Conservation (phyloP, 83 land plant genomes). For the Picea abies region DNA sequence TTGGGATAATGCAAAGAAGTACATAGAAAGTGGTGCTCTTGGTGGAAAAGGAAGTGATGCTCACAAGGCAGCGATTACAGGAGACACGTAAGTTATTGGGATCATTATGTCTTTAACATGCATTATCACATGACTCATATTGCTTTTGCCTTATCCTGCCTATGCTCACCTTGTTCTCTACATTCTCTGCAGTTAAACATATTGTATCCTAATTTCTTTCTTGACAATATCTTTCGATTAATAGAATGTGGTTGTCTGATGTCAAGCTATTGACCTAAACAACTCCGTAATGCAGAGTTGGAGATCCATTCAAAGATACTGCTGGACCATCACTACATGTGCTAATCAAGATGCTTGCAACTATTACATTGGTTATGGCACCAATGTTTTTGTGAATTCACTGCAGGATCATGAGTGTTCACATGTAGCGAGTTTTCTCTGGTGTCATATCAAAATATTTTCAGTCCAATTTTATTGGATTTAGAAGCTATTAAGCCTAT, state of each 20-base stretch:
- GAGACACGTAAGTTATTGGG: slow-evolving; percentile 91
- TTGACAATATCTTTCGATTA: neutral
- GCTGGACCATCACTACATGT: slow-evolving; percentile 99
- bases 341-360: slow-evolving; percentile 97
- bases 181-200: neutral
- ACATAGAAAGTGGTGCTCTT: slow-evolving; percentile 95
- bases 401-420: no score
- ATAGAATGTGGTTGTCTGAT: neutral
- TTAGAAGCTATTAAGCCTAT: no score
- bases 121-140: neutral
- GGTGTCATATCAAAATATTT: no score
- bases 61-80: slow-evolving; percentile 98
- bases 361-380: slow-evolving; percentile 99
- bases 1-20: slow-evolving; percentile 99
- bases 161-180: neutral
- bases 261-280: neutral
- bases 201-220: neutral
- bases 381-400: slow-evolving; percentile 67
- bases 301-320: slow-evolving; percentile 99
- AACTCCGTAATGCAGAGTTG: slow-evolving; percentile 72
- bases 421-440: no score
- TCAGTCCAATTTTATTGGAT: no score
- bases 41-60: slow-evolving; percentile 99
- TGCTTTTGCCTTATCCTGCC: neutral
- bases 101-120: neutral